phyloP scores from a whole-genome alignment of 306 rosid species.

The Inga oerstediana region DNA sequence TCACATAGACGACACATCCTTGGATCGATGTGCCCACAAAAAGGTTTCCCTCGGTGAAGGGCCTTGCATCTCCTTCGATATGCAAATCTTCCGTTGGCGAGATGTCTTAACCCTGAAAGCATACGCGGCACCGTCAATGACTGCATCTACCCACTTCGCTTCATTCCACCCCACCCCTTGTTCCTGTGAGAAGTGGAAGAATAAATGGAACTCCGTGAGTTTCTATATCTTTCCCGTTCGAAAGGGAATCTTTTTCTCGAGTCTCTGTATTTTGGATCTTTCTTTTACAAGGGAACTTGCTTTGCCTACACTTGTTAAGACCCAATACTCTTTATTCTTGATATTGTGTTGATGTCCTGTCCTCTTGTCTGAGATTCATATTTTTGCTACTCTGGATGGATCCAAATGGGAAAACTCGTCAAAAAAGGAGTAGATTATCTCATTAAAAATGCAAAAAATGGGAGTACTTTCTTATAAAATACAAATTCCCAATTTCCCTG shows the following conservation, averaged over 20 bases:
- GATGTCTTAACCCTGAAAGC: background rate
- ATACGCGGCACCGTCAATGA: background rate
- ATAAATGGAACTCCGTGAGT: slow-evolving; percentile 19
- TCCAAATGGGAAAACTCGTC: background rate
- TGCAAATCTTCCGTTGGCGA: background rate
- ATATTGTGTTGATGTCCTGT: background rate
- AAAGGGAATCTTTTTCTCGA: background rate
- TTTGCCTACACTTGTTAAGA: background rate
- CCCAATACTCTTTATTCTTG: background rate
- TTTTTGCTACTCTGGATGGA: background rate
- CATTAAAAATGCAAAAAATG: background rate
- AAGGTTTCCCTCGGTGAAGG: background rate
- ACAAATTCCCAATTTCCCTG: too few relatives aligned
- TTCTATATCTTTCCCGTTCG: background rate
- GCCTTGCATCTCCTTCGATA: background rate
- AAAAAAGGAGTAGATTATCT: background rate
- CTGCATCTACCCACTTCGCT: background rate
- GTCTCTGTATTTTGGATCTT: background rate
- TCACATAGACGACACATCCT: background rate
- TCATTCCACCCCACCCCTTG: background rate
- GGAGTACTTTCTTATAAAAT: background rate
- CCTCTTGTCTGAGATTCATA: background rate
- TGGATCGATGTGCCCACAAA: background rate
- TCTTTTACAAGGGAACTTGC: background rate
- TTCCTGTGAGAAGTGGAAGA: slow-evolving; percentile 16